Evolutionary conservation across 306 rosid species (phyloP).

Genomic region (Glycine latifolia): DNA sequence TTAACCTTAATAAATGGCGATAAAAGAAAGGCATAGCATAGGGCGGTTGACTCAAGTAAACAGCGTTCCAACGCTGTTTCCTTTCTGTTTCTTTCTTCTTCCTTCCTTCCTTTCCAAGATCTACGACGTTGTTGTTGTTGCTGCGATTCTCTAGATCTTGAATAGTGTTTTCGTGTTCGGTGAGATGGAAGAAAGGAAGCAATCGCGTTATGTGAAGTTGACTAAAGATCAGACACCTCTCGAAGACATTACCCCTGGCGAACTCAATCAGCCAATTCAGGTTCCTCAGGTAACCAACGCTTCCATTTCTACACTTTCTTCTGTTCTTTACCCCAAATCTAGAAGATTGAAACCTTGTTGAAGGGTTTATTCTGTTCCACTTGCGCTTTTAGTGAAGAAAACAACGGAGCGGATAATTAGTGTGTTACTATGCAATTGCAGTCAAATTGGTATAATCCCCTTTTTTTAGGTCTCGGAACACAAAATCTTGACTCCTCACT

Average conservation of each 20-base stretch:
- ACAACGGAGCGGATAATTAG: too few species aligned
- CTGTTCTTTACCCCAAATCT: too few species aligned
- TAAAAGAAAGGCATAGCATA: background rate
- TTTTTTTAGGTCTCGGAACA: too few species aligned
- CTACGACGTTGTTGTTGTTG: background rate
- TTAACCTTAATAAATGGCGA: too few species aligned
- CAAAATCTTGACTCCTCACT: too few species aligned
- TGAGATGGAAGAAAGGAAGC: conserved; percentile 77
- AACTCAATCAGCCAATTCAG: conserved; percentile 94
- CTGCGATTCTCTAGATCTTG: conserved; percentile 3
- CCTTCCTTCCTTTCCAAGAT: background rate
- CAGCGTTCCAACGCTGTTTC: background rate
- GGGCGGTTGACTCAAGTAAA: conserved; percentile 12
- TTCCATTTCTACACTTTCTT: background rate
- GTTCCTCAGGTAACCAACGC: conserved; percentile 78
- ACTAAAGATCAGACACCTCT: conserved; percentile 78
- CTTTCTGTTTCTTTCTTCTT: too few species aligned
- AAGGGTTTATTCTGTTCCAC: too few species aligned
- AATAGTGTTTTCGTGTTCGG: background rate
- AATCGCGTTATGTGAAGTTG: conserved; percentile 88
- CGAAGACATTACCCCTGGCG: conserved; percentile 90
- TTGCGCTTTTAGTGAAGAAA: too few species aligned
- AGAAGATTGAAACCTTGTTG: too few species aligned
- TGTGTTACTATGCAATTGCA: too few species aligned
- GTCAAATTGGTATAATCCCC: too few species aligned